phyloP scores from a whole-genome alignment of 805 yeast genomes.

The Saccharomyces jurei region DNA sequence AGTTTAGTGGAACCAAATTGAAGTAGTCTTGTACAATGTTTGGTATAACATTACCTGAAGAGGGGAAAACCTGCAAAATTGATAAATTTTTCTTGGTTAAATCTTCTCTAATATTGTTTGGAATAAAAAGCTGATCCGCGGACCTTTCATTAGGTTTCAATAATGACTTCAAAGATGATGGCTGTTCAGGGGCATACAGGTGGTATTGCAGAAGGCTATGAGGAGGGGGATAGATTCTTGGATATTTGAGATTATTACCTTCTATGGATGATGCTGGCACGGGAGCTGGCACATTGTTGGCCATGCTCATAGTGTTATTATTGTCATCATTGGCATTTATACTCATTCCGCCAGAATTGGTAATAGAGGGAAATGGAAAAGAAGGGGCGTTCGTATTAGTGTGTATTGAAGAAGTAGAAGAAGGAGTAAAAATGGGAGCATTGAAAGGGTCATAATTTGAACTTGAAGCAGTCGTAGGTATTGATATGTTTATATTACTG shows the following conservation, averaged over 20 bases:
- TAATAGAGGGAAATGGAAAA: background rate
- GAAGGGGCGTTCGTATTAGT: background rate
- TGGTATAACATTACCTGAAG: conserved; percentile 42
- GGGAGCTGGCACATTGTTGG: background rate
- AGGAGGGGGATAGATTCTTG: conserved; percentile 33
- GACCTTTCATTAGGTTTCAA: conserved; percentile 65
- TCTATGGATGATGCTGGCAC: conserved; percentile 1
- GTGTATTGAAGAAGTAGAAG: background rate
- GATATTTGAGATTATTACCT: conserved; percentile 16
- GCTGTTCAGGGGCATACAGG: conserved; percentile 83
- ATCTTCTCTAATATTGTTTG: conserved; percentile 61
- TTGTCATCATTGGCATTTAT: background rate
- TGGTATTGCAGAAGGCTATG: conserved; percentile 59
- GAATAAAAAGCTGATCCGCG: conserved; percentile 61
- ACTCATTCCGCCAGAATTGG: background rate
- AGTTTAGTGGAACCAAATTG: conserved; percentile 75
- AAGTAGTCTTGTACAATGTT: conserved; percentile 76
- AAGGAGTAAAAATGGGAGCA: background rate
- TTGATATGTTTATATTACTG: background rate
- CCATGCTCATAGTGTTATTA: conserved; percentile 1
- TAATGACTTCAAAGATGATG: conserved; percentile 56
- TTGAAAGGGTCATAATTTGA: background rate
- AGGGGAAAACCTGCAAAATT: conserved; percentile 53
- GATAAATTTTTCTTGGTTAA: conserved; percentile 74
- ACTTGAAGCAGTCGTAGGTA: background rate